These are phyloP conservation scores for Pseudonitzschia multistriata DNA, from an alignment of 108 stramenopile genomes.

Conservation along the genomic window DNA sequence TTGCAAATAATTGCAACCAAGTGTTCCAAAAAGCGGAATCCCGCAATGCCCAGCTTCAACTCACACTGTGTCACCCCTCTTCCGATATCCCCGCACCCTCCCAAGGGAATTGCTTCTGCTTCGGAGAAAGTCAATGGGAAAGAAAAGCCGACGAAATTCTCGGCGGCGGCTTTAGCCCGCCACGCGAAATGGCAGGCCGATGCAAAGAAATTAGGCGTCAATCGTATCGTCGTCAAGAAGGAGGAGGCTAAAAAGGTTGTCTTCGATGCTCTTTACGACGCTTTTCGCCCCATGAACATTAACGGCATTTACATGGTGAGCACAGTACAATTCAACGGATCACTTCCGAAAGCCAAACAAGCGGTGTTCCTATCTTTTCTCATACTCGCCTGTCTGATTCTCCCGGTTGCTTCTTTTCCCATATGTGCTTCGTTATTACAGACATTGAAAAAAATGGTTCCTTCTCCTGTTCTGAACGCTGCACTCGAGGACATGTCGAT, in stretches of 20 bases:
- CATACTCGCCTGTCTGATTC: neutral
- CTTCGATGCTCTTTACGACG: slow-evolving; percentile 61
- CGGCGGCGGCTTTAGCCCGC: slow-evolving; percentile 33
- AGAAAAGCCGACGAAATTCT: slow-evolving; percentile 7
- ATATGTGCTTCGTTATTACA: slow-evolving; percentile 10
- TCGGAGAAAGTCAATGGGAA: slow-evolving; percentile 4
- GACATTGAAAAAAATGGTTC: slow-evolving; percentile 62
- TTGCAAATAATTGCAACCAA: slow-evolving; percentile 47
- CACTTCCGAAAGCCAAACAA: too few species aligned
- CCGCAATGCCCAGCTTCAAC: slow-evolving; percentile 51
- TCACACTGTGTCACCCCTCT: slow-evolving; percentile 49
- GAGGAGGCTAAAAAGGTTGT: slow-evolving; percentile 70
- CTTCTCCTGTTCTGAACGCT: slow-evolving; percentile 56
- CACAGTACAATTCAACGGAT: neutral
- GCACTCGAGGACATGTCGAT: slow-evolving; percentile 72
- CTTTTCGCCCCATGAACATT: slow-evolving; percentile 80
- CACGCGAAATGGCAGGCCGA: slow-evolving; percentile 73
- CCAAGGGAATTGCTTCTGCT: neutral
- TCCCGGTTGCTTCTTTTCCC: neutral
- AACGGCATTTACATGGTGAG: slow-evolving; percentile 65
- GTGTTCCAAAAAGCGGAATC: slow-evolving; percentile 47
- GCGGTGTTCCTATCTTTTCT: slow-evolving; percentile 1
- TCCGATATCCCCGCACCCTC: slow-evolving; percentile 5
- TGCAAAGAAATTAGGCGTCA: slow-evolving; percentile 63
- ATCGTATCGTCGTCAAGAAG: slow-evolving; percentile 63